These are phyloP conservation scores for Oryza rufipogon DNA, from an alignment of 176 grass and related monocot species.

Conservation along the genomic window DNA sequence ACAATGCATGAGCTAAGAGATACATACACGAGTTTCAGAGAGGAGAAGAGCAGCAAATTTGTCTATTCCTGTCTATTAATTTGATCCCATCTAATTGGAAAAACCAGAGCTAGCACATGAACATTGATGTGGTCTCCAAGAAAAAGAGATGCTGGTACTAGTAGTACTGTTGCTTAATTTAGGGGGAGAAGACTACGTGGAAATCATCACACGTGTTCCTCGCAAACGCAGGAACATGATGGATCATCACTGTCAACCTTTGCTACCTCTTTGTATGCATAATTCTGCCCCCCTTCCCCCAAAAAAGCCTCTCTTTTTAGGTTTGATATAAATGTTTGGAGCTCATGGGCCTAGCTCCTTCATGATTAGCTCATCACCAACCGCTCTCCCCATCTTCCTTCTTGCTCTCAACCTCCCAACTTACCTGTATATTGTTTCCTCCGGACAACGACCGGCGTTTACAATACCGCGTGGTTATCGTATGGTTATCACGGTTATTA, in stretches of 20 bases:
- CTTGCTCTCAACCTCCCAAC: too few relatives aligned
- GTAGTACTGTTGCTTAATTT: background rate
- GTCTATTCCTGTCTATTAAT: too few relatives aligned
- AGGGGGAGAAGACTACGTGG: background rate
- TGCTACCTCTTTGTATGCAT: background rate
- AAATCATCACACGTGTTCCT: background rate
- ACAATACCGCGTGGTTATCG: too few relatives aligned
- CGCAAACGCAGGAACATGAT: background rate
- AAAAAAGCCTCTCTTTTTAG: constrained; percentile 29
- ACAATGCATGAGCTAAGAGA: too few relatives aligned
- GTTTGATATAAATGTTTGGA: constrained; percentile 24
- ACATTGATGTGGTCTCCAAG: background rate
- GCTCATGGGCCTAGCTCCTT: constrained; percentile 12
- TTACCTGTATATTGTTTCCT: too few relatives aligned
- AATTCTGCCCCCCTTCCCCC: background rate
- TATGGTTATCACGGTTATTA: too few relatives aligned
- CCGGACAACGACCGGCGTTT: background rate
- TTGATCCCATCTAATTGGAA: too few relatives aligned
- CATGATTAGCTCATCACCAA: constrained; percentile 48
- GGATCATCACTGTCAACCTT: constrained; percentile 3
- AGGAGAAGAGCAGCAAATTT: too few relatives aligned
- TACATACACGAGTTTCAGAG: too few relatives aligned
- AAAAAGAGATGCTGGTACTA: too few relatives aligned
- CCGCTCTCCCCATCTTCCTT: background rate
- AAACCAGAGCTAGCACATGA: background rate